These are phyloP conservation scores for Tylopilus sp. DNA, from an alignment of 768 basidiomycete genomes.

Conservation along the genomic window DNA sequence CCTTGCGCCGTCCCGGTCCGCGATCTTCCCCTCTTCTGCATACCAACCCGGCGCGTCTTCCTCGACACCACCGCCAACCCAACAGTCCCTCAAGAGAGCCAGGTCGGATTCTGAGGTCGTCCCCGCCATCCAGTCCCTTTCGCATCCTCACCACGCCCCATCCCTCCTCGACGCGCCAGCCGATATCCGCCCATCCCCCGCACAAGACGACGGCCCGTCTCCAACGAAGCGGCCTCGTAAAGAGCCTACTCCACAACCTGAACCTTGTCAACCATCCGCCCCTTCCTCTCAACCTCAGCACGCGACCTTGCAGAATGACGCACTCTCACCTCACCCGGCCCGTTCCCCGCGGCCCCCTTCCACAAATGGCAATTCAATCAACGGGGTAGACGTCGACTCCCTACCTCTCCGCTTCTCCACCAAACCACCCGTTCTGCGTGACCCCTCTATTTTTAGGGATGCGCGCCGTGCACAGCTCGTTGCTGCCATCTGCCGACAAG, in stretches of 20 bases:
- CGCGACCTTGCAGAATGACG: slow-evolving; percentile 33
- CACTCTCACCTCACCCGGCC: slow-evolving; percentile 37
- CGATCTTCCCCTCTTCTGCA: slow-evolving; percentile 54
- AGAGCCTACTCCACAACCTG: slow-evolving; percentile 42
- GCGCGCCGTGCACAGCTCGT: slow-evolving; percentile 60
- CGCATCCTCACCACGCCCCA: slow-evolving; percentile 16
- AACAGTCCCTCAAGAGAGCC: slow-evolving; percentile 53
- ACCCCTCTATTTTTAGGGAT: slow-evolving; percentile 48
- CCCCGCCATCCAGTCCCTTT: slow-evolving; percentile 12
- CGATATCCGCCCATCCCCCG: slow-evolving; percentile 45
- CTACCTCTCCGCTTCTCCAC: slow-evolving; percentile 63
- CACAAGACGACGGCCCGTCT: slow-evolving; percentile 61
- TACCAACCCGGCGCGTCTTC: slow-evolving; percentile 47
- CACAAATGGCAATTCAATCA: slow-evolving; percentile 43
- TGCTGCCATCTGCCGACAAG: slow-evolving; percentile 63
- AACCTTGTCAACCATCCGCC: slow-evolving; percentile 21
- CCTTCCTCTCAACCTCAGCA: slow-evolving; percentile 20
- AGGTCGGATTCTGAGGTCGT: slow-evolving; percentile 64
- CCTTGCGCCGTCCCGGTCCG: slow-evolving; percentile 40
- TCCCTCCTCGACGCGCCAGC: slow-evolving; percentile 32
- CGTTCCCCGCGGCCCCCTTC: slow-evolving; percentile 45
- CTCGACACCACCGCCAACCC: slow-evolving; percentile 47
- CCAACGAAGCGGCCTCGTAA: slow-evolving; percentile 70
- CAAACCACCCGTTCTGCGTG: slow-evolving; percentile 56
- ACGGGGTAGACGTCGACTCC: slow-evolving; percentile 41